Conservation (phyloP, 2,329 filamentous ascomycete species). For the Diplodia corticola region DNA sequence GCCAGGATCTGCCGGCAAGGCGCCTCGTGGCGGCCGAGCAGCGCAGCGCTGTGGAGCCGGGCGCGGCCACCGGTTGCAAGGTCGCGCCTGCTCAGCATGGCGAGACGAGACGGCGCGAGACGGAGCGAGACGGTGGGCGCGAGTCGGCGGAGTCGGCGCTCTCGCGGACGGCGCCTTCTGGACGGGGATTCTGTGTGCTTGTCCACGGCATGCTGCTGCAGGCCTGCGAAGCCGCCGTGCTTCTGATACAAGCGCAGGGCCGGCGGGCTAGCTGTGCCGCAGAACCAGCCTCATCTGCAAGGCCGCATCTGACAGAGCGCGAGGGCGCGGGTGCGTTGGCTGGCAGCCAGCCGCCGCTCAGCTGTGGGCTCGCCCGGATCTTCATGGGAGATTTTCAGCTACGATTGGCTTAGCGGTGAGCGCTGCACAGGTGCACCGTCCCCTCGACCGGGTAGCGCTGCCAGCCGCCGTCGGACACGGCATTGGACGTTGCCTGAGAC, state of each 20-base stretch:
- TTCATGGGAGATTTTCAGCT: conserved; percentile 11
- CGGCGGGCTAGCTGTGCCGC: conserved; percentile 5
- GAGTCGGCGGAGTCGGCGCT: background rate
- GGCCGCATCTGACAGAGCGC: background rate
- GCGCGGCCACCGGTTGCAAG: background rate
- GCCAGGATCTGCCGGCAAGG: conserved; percentile 13
- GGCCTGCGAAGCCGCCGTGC: background rate
- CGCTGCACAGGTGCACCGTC: background rate
- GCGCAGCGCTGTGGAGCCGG: conserved; percentile 3
- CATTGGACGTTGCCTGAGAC: conserved; percentile 14
- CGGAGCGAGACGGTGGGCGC: background rate
- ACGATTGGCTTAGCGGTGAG: conserved; percentile 10
- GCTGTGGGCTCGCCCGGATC: conserved; percentile 5
- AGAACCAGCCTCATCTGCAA: background rate
- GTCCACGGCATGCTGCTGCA: background rate
- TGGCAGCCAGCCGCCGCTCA: background rate
- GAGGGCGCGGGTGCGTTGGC: background rate
- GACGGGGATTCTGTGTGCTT: background rate
- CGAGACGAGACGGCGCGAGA: too few species aligned
- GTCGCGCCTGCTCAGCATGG: too few species aligned
- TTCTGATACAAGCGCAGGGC: background rate
- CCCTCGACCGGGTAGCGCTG: conserved; percentile 4
- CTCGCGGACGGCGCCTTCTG: background rate
- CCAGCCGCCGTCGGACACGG: conserved; percentile 10
- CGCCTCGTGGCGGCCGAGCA: conserved; percentile 2